phyloP scores from a whole-genome alignment of 2,329 filamentous ascomycete genomes.

The Colletotrichum truncatum region DNA sequence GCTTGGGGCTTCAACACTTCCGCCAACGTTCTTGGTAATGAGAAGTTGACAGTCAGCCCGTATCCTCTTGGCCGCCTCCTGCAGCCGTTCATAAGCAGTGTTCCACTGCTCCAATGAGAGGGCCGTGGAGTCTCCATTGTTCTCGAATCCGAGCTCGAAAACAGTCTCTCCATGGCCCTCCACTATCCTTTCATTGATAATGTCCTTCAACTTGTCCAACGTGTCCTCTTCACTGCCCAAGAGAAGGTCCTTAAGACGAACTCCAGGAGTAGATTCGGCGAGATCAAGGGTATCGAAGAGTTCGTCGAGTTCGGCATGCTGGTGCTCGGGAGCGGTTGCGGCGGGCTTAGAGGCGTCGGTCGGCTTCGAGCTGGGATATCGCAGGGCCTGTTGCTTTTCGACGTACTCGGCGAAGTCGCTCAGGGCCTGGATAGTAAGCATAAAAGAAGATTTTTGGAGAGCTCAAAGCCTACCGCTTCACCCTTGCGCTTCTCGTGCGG shows the following conservation, averaged over 20 bases:
- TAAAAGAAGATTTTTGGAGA: no score
- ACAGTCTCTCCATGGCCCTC: constrained; percentile 91
- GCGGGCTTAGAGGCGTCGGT: constrained; percentile 38
- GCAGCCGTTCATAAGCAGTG: constrained; percentile 72
- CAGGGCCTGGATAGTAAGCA: constrained; percentile 73
- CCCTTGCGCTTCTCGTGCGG: constrained; percentile 85
- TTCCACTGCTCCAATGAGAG: constrained; percentile 82
- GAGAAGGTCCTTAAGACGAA: constrained; percentile 80
- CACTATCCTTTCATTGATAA: constrained; percentile 75
- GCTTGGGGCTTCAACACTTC: constrained; percentile 75
- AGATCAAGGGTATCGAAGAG: constrained; percentile 90
- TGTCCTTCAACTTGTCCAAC: constrained; percentile 68
- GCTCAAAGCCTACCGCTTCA: constrained; percentile 84
- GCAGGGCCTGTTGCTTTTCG: constrained; percentile 86
- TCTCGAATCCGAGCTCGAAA: constrained; percentile 92
- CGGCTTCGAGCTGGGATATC: constrained; percentile 60
- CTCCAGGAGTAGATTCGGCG: constrained; percentile 70
- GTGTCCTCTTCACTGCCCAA: constrained; percentile 70
- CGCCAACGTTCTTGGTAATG: constrained; percentile 90
- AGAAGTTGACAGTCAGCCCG: constrained; percentile 83
- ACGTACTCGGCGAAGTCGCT: constrained; percentile 99
- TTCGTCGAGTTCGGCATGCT: constrained; percentile 89
- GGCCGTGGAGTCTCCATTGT: constrained; percentile 85
- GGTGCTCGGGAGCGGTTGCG: constrained; percentile 53
- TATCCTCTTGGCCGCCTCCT: constrained; percentile 68